phyloP scores from a whole-genome alignment of 2,329 filamentous ascomycete species.

The Exophiala oligosperma region DNA sequence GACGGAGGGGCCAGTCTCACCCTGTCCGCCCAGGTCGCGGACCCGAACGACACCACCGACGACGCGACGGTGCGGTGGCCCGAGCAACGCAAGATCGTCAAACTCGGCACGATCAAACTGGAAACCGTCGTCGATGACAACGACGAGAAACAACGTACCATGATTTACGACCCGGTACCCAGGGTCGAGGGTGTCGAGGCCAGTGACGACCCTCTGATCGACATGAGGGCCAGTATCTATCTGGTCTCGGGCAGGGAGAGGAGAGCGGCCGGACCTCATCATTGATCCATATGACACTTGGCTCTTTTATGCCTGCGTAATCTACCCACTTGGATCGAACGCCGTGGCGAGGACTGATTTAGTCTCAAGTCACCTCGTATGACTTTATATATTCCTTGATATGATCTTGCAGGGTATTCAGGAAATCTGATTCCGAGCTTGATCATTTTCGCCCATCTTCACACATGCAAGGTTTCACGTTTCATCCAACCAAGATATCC shows the following conservation, averaged over 20 bases:
- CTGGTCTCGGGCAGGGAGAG: conserved; percentile 56
- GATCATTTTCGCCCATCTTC: too few relatives aligned
- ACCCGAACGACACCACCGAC: conserved; percentile 49
- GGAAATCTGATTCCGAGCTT: too few relatives aligned
- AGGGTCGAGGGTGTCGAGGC: conserved; percentile 54
- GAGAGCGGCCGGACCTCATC: conserved; percentile 41
- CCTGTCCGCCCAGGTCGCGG: conserved; percentile 52
- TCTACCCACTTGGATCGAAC: too few relatives aligned
- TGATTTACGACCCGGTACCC: conserved; percentile 61
- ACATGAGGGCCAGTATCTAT: conserved; percentile 58
- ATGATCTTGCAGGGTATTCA: too few relatives aligned
- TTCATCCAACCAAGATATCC: too few relatives aligned
- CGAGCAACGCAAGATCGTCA: conserved; percentile 50
- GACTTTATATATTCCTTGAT: too few relatives aligned
- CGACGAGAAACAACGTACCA: conserved; percentile 49
- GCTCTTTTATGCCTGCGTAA: too few relatives aligned
- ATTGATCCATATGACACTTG: background rate
- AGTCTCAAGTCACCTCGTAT: too few relatives aligned
- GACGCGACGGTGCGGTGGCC: conserved; percentile 56
- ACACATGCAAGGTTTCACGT: too few relatives aligned
- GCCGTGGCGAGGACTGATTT: too few relatives aligned
- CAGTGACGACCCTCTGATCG: conserved; percentile 57
- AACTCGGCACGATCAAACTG: conserved; percentile 52
- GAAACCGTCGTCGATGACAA: conserved; percentile 40
- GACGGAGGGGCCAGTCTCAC: conserved; percentile 46